Percentiles rank a stretch among this genome's conserved stretches.
These are phyloP conservation scores for Thalia dealbata DNA, from an alignment of 176 grass and related monocot species.

Conservation along the genomic window DNA sequence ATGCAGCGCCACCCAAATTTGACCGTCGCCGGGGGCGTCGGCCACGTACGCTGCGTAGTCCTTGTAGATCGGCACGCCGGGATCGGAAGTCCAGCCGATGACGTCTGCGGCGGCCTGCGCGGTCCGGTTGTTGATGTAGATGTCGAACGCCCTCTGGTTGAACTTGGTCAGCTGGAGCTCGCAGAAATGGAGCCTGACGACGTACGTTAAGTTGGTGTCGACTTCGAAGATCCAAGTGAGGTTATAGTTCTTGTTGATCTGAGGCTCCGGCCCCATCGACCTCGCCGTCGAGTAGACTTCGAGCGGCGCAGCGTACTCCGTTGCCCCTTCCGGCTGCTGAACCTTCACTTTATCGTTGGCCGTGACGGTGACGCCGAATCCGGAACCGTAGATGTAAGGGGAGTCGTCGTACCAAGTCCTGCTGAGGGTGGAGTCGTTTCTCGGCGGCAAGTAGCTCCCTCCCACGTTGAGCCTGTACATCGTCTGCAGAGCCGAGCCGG, in stretches of 20 bases:
- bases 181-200: slow-evolving; percentile 12
- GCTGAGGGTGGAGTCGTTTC: slow-evolving; percentile 6
- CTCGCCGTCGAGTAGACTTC: slow-evolving; percentile 16
- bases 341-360: background rate
- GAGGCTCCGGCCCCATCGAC: slow-evolving; percentile 2
- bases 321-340: background rate
- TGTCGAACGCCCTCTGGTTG: slow-evolving; percentile 15
- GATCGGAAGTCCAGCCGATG: background rate
- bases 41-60: slow-evolving; percentile 1
- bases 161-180: slow-evolving; percentile 11
- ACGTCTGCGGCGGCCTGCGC: background rate
- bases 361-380: slow-evolving; percentile 4
- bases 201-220: slow-evolving; percentile 13
- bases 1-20: slow-evolving; percentile 12
- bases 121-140: slow-evolving; percentile 10
- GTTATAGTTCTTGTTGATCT: slow-evolving; percentile 6
- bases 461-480: slow-evolving; percentile 14
- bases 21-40: background rate
- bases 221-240: slow-evolving; percentile 12
- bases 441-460: slow-evolving; percentile 7
- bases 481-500: background rate
- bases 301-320: background rate
- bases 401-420: slow-evolving; percentile 19
- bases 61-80: slow-evolving; percentile 5
- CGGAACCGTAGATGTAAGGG: slow-evolving; percentile 8